Conservation (phyloP, 2,329 filamentous ascomycete species). For the Zymoseptoria ardabiliae region DNA sequence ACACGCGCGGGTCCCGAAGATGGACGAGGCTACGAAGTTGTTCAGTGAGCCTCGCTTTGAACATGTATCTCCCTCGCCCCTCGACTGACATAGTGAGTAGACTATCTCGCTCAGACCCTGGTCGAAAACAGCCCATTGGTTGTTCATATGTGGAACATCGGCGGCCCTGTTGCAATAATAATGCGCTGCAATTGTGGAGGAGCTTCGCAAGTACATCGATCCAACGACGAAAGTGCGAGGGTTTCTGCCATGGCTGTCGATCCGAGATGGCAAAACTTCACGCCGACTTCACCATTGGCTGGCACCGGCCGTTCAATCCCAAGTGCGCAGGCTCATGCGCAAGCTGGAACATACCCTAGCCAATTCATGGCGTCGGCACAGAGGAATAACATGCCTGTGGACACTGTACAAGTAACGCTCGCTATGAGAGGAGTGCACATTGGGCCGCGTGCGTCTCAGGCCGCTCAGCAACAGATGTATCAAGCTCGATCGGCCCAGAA, state of each 20-base stretch:
- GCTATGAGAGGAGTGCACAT: background rate
- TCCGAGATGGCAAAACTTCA: conserved; percentile 17
- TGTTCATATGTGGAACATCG: conserved; percentile 26
- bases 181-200: conserved; percentile 20
- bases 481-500: conserved; percentile 1
- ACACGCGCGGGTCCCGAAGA: conserved; percentile 18
- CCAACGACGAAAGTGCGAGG: conserved; percentile 2
- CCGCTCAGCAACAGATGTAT: background rate
- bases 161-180: conserved; percentile 9
- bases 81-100: conserved; percentile 13
- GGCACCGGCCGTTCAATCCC: background rate
- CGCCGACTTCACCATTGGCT: conserved; percentile 7
- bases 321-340: background rate
- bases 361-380: background rate
- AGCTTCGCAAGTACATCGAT: conserved; percentile 8
- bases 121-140: conserved; percentile 17
- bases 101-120: conserved; percentile 18
- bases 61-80: background rate
- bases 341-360: background rate
- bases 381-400: background rate
- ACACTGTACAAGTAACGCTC: background rate
- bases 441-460: background rate
- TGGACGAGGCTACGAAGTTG: conserved; percentile 21
- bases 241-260: conserved; percentile 12
- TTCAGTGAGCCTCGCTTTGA: conserved; percentile 18